Percentiles rank a stretch among this genome's conserved stretches.
Evolutionary conservation across 495 filamentous ascomycete genomes (phyloP).

Genomic region (Penicillium paradoxum): DNA sequence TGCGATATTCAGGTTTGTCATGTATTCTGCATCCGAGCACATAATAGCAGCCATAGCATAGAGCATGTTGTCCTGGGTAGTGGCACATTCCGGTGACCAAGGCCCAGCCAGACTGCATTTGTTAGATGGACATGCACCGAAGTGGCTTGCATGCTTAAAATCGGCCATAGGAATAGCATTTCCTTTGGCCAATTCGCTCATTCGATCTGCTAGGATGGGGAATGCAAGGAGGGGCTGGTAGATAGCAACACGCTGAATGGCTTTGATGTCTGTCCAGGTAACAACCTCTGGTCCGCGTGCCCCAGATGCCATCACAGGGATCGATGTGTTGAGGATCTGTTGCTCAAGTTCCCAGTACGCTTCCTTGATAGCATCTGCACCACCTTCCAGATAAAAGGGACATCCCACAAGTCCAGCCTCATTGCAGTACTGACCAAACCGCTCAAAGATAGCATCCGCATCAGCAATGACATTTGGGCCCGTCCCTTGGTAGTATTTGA

Average conservation of each 20-base stretch:
- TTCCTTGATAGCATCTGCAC: conserved; percentile 33
- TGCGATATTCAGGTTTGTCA: conserved; percentile 33
- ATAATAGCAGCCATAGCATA: conserved; percentile 53
- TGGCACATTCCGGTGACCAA: conserved; percentile 41
- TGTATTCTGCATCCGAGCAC: conserved; percentile 55
- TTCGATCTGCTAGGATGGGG: conserved; percentile 47
- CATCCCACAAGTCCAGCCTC: conserved; percentile 36
- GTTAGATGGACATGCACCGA: conserved; percentile 35
- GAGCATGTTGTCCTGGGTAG: conserved; percentile 31
- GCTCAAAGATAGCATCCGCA: conserved; percentile 44
- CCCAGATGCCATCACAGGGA: conserved; percentile 35
- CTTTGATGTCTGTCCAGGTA: conserved; percentile 39
- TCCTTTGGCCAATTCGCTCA: conserved; percentile 50
- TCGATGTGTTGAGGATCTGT: conserved; percentile 39
- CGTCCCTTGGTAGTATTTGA: conserved; percentile 37
- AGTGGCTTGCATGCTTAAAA: conserved; percentile 35
- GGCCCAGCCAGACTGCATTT: conserved; percentile 32
- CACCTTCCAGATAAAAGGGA: conserved; percentile 37
- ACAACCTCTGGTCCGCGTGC: conserved; percentile 38
- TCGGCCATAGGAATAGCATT: conserved; percentile 50
- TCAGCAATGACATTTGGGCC: conserved; percentile 45
- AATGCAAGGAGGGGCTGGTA: conserved; percentile 61
- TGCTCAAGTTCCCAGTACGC: conserved; percentile 38
- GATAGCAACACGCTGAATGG: conserved; percentile 26
- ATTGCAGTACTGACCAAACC: conserved; percentile 47